Conservation (phyloP, 140 eudicot species). For the Flaveria floridana region DNA sequence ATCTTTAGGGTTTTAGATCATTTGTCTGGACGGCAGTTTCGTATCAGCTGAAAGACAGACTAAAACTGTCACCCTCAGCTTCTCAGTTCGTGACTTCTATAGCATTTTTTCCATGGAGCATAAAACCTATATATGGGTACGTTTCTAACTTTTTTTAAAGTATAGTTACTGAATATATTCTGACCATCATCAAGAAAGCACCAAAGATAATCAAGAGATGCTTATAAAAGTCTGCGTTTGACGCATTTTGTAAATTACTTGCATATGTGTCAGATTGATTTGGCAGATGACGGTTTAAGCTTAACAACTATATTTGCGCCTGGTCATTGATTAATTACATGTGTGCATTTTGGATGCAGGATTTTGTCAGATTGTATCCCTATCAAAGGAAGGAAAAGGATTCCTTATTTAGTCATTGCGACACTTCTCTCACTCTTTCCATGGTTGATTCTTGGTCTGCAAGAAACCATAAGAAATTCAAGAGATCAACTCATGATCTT, state of each 20-base stretch:
- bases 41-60: slow-evolving; percentile 84
- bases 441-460: slow-evolving; percentile 71
- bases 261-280: slow-evolving; percentile 7
- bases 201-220: slow-evolving; percentile 19
- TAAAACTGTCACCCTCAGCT: slow-evolving; percentile 82
- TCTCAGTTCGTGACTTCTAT: slow-evolving; percentile 89
- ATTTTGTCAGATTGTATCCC: slow-evolving; percentile 93
- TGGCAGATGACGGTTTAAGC: slow-evolving; percentile 8
- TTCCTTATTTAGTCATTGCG: slow-evolving; percentile 78
- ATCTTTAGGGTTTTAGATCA: slow-evolving; percentile 81
- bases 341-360: slow-evolving; percentile 47
- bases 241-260: slow-evolving; percentile 13
- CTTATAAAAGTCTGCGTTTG: slow-evolving; percentile 12
- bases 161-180: slow-evolving; percentile 14
- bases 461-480: slow-evolving; percentile 58
- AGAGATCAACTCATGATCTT: slow-evolving; percentile 62
- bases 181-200: slow-evolving; percentile 16
- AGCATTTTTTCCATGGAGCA: slow-evolving; percentile 95
- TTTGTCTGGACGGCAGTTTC: slow-evolving; percentile 99
- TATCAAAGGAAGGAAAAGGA: slow-evolving; percentile 79
- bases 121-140: slow-evolving; percentile 96
- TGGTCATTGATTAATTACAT: slow-evolving; percentile 18
- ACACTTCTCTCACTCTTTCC: slow-evolving; percentile 80
- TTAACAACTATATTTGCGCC: slow-evolving; percentile 7
- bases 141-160: slow-evolving; percentile 12